Percentiles rank a stretch among this genome's conserved stretches.
Evolutionary conservation across 23 red algal genomes (phyloP).

Genomic region (Gracilaria domingensis): DNA sequence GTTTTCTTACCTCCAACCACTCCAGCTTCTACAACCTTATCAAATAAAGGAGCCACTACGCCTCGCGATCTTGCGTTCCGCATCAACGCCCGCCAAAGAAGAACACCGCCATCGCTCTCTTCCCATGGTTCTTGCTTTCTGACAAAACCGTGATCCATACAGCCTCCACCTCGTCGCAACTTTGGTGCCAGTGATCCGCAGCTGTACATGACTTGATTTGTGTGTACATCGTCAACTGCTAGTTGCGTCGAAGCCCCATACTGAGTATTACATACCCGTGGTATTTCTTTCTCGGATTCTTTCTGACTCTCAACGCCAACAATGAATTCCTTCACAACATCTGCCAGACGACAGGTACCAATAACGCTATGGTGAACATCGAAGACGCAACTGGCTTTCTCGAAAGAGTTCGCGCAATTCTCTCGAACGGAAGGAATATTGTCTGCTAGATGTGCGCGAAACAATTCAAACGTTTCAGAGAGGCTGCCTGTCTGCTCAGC

Average conservation of each 20-base stretch:
- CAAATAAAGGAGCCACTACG: slow-evolving; percentile 14
- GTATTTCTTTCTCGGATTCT: neutral
- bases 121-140: slow-evolving; percentile 57
- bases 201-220: slow-evolving; percentile 93
- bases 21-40: slow-evolving; percentile 20
- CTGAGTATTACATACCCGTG: slow-evolving; percentile 44
- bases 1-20: neutral
- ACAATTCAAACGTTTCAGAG: slow-evolving; percentile 63
- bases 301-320: slow-evolving; percentile 21
- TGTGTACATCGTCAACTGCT: slow-evolving; percentile 79
- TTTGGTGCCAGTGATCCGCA: slow-evolving; percentile 96
- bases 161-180: slow-evolving; percentile 76
- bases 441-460: slow-evolving; percentile 74
- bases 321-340: slow-evolving; percentile 25
- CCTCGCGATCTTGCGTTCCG: neutral
- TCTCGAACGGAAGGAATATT: slow-evolving; percentile 88
- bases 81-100: slow-evolving; percentile 47
- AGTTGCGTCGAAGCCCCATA: slow-evolving; percentile 77
- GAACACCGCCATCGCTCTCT: slow-evolving; percentile 62
- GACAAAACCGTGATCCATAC: slow-evolving; percentile 69
- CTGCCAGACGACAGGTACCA: slow-evolving; percentile 13
- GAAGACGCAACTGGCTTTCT: slow-evolving; percentile 60
- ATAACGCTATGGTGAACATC: slow-evolving; percentile 48
- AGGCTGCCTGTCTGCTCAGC: slow-evolving; percentile 59
- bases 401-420: slow-evolving; percentile 79